Conservation (phyloP, 108 stramenopile genomes). For the Tribonema minus region DNA sequence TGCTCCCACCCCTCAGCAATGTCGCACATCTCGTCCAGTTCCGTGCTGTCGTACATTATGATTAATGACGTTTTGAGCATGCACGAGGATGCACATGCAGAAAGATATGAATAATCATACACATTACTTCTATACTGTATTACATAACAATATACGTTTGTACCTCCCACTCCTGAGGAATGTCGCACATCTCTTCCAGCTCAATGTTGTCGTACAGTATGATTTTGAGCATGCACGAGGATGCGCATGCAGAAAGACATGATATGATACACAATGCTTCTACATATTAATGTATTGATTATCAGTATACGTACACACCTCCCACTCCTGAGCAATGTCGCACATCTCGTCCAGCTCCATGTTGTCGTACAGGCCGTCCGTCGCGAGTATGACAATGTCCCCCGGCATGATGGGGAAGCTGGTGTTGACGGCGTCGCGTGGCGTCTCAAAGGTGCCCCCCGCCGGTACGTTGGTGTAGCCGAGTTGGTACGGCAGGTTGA, state of each 20-base stretch:
- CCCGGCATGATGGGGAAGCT: conserved; percentile 82
- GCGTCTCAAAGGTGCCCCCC: conserved; percentile 74
- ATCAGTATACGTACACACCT: neutral
- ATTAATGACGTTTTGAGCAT: too few relatives aligned
- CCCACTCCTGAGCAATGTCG: conserved; percentile 25
- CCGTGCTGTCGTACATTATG: conserved; percentile 95
- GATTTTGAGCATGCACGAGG: too few relatives aligned
- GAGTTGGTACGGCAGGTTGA: conserved; percentile 92
- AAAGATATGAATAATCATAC: too few relatives aligned
- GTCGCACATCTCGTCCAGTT: conserved; percentile 81
- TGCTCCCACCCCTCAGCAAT: neutral
- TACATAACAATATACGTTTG: too few relatives aligned
- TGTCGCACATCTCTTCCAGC: conserved; percentile 77
- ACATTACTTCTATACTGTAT: too few relatives aligned
- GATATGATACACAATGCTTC: too few relatives aligned
- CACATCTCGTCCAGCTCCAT: conserved; percentile 88
- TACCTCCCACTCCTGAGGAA: neutral
- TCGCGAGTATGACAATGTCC: conserved; percentile 88
- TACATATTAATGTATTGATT: too few relatives aligned
- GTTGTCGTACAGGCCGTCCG: conserved; percentile 95
- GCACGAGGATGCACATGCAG: too few relatives aligned
- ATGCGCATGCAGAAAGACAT: too few relatives aligned
- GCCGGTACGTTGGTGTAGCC: conserved; percentile 65
- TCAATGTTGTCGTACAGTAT: conserved; percentile 98
- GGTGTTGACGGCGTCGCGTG: conserved; percentile 76